These are phyloP conservation scores for Dryadomyces quercus-mongolicae DNA, from an alignment of 2,329 filamentous ascomycete species.

Conservation along the genomic window DNA sequence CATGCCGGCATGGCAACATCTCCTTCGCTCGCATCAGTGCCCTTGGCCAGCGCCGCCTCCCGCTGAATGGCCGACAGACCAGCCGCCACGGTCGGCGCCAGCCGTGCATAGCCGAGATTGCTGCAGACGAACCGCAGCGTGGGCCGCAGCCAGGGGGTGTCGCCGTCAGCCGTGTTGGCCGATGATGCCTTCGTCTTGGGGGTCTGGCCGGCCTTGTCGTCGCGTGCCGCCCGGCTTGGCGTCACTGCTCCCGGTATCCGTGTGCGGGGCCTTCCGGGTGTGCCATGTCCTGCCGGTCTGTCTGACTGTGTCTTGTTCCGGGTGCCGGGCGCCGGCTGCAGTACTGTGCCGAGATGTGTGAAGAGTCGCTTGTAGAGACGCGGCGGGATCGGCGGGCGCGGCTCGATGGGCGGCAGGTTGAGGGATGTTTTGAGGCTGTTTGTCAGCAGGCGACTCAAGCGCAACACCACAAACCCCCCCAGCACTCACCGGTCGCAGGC, in stretches of 20 bases:
- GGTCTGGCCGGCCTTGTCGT: slow-evolving; percentile 2
- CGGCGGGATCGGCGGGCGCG: slow-evolving; percentile 66
- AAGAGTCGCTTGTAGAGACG: slow-evolving; percentile 77
- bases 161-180: neutral
- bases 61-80: slow-evolving; percentile 50
- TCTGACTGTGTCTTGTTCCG: neutral
- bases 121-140: slow-evolving; percentile 54
- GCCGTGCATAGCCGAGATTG: slow-evolving; percentile 43
- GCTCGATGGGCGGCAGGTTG: slow-evolving; percentile 64
- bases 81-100: slow-evolving; percentile 62
- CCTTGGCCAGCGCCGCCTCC: slow-evolving; percentile 4
- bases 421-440: slow-evolving; percentile 62
- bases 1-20: slow-evolving; percentile 24
- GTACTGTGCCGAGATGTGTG: slow-evolving; percentile 61
- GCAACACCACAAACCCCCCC: too few relatives aligned
- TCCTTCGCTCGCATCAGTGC: neutral
- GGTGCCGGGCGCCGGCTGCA: slow-evolving; percentile 25
- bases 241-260: neutral
- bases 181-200: slow-evolving; percentile 24
- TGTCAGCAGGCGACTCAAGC: too few relatives aligned
- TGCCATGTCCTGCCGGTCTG: neutral
- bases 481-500: slow-evolving; percentile 73
- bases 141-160: slow-evolving; percentile 54
- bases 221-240: neutral
- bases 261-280: neutral